These are phyloP conservation scores for Suillus brevipes DNA, from an alignment of 768 basidiomycete species.

Conservation along the genomic window DNA sequence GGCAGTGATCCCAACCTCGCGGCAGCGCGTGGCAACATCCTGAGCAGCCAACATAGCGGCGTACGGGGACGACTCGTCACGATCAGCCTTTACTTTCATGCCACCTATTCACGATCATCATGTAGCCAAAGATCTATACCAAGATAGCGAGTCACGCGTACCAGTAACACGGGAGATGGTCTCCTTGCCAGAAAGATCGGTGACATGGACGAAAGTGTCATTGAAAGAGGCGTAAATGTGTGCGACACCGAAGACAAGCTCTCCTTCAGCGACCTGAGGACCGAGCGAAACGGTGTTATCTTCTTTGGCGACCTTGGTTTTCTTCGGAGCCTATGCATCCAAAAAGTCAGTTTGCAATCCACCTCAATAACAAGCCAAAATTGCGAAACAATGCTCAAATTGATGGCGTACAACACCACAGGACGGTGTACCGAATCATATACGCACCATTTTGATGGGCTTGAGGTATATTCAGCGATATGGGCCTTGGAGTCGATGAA, in stretches of 20 bases:
- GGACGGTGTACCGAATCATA: not conserved
- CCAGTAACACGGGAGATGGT: conserved; percentile 99
- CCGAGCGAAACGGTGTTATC: conserved; percentile 89
- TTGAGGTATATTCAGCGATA: conserved; percentile 27
- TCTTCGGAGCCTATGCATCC: conserved; percentile 83
- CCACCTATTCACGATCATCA: conserved; percentile 56
- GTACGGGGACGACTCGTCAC: conserved; percentile 98
- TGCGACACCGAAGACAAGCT: conserved; percentile 96
- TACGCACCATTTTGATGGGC: conserved; percentile 40
- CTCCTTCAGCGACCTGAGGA: conserved; percentile 94
- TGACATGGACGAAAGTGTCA: conserved; percentile 99
- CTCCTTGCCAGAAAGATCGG: conserved; percentile 98
- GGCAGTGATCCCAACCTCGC: conserved; percentile 97
- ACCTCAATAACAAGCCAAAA: conserved; percentile 24
- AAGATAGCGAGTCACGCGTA: conserved; percentile 34
- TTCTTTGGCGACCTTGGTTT: conserved; percentile 74
- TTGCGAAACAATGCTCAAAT: conserved; percentile 8
- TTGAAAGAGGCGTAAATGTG: conserved; percentile 99
- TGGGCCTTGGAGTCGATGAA: conserved; percentile 20
- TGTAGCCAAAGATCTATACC: not conserved
- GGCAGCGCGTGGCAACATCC: conserved; percentile 94
- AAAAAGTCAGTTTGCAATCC: conserved; percentile 52
- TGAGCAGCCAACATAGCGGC: conserved; percentile 98
- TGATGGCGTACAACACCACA: not conserved
- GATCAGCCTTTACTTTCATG: conserved; percentile 99